Conservation (phyloP, 805 yeast genomes). For the Pichia occidentalis region DNA sequence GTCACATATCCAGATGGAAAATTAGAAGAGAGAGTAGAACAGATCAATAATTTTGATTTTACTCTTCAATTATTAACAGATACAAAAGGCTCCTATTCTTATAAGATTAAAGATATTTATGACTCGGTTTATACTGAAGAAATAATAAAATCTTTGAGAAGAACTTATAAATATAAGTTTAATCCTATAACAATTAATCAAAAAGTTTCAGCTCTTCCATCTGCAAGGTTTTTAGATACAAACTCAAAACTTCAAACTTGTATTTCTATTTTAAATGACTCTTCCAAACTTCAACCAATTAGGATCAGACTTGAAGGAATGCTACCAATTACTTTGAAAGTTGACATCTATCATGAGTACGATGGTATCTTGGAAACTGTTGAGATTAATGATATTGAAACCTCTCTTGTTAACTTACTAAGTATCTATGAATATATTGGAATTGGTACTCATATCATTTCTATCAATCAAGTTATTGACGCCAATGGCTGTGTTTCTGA, state of each 20-base stretch:
- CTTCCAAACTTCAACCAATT: constrained; percentile 39
- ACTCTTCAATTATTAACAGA: constrained; percentile 35
- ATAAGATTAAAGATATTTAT: constrained; percentile 52
- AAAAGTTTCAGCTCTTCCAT: constrained; percentile 57
- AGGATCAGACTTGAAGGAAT: constrained; percentile 62
- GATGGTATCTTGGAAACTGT: constrained; percentile 47
- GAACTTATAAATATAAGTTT: constrained; percentile 20
- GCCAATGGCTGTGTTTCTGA: constrained; percentile 59
- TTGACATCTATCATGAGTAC: constrained; percentile 54
- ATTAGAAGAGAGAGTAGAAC: constrained; percentile 31
- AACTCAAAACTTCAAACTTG: constrained; percentile 25
- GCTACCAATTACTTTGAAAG: constrained; percentile 54
- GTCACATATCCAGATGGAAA: constrained; percentile 52
- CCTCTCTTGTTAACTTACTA: constrained; percentile 32
- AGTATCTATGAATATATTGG: constrained; percentile 45
- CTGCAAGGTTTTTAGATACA: constrained; percentile 30
- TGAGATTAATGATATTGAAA: constrained; percentile 37
- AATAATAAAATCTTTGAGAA: constrained; percentile 27
- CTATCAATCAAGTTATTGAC: constrained; percentile 55
- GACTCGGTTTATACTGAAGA: constrained; percentile 55
- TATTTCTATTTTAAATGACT: constrained; percentile 21
- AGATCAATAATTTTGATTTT: constrained; percentile 39
- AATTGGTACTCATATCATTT: constrained; percentile 65
- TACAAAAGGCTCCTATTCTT: constrained; percentile 54
- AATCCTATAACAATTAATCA: constrained; percentile 39